phyloP scores from a whole-genome alignment of 768 basidiomycete species.

The Suillus spraguei region DNA sequence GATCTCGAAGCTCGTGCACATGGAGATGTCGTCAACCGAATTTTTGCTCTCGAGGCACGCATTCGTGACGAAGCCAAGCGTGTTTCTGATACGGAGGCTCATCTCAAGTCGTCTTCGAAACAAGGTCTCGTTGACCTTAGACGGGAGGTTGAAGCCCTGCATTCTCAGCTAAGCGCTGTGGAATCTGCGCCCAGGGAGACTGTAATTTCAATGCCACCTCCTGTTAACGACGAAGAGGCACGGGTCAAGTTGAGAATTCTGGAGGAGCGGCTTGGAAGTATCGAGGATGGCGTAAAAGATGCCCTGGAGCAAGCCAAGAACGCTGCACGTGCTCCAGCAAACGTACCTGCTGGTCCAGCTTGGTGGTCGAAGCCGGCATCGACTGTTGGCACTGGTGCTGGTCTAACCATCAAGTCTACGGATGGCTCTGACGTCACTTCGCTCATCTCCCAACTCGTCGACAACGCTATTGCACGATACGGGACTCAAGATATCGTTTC shows the following conservation, averaged over 20 bases:
- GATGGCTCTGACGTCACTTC: slow-evolving; percentile 76
- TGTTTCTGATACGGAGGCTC: slow-evolving; percentile 55
- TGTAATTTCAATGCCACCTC: slow-evolving; percentile 16
- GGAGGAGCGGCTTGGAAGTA: slow-evolving; percentile 61
- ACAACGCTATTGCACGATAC: slow-evolving; percentile 59
- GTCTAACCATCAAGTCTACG: slow-evolving; percentile 66
- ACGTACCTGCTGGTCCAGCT: slow-evolving; percentile 43
- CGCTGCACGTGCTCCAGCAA: slow-evolving; percentile 37
- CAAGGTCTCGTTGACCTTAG: slow-evolving; percentile 51
- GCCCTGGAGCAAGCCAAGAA: slow-evolving; percentile 68
- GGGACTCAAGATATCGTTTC: slow-evolving; percentile 78
- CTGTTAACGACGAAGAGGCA: slow-evolving; percentile 56
- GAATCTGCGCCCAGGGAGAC: slow-evolving; percentile 26
- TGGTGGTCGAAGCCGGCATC: slow-evolving; percentile 76
- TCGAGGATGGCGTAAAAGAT: slow-evolving; percentile 70
- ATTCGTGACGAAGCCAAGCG: slow-evolving; percentile 48
- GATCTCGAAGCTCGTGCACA: slow-evolving; percentile 55
- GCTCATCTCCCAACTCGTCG: slow-evolving; percentile 76
- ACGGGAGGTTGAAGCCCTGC: slow-evolving; percentile 57
- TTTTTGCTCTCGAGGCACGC: slow-evolving; percentile 59
- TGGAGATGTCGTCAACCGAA: slow-evolving; percentile 52
- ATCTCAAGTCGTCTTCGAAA: slow-evolving; percentile 45
- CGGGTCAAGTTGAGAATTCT: slow-evolving; percentile 53
- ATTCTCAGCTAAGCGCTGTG: slow-evolving; percentile 41
- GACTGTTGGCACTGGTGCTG: slow-evolving; percentile 43